phyloP scores from a whole-genome alignment of 1,139 yeast species.

The Diutina mesorugosa region DNA sequence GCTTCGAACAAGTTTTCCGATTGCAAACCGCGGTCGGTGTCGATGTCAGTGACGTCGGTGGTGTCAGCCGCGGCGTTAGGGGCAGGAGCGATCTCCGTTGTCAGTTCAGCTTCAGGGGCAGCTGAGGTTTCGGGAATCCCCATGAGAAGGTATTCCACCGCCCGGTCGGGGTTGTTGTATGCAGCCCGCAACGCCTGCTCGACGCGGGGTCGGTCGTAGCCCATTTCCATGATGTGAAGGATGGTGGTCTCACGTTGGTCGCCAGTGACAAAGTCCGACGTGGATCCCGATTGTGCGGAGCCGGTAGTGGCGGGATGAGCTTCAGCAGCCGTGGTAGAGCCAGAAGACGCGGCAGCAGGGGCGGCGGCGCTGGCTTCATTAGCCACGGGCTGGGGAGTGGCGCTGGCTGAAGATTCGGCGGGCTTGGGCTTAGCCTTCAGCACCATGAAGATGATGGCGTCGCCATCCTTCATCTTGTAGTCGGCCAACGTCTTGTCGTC shows the following conservation, averaged over 20 bases:
- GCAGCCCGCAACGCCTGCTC: slow-evolving; percentile 92
- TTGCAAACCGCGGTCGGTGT: background rate
- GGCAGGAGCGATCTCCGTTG: background rate
- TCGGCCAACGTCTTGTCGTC: slow-evolving; percentile 67
- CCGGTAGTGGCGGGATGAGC: slow-evolving; percentile 16
- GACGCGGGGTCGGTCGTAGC: slow-evolving; percentile 79
- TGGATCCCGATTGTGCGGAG: background rate
- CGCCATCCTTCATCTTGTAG: slow-evolving; percentile 76
- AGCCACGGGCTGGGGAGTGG: slow-evolving; percentile 7
- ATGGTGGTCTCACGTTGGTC: slow-evolving; percentile 56
- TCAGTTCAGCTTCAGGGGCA: slow-evolving; percentile 11
- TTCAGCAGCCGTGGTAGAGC: slow-evolving; percentile 11
- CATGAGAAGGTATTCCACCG: slow-evolving; percentile 84
- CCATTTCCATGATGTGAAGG: slow-evolving; percentile 87
- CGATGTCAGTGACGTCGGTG: background rate
- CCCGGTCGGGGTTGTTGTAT: slow-evolving; percentile 94
- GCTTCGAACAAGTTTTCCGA: slow-evolving; percentile 11
- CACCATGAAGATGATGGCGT: slow-evolving; percentile 86
- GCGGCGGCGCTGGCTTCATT: slow-evolving; percentile 3
- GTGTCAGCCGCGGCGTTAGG: background rate
- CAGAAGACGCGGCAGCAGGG: slow-evolving; percentile 7
- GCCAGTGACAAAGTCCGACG: slow-evolving; percentile 39
- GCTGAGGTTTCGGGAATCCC: slow-evolving; percentile 71
- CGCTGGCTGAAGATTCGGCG: slow-evolving; percentile 9
- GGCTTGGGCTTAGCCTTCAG: slow-evolving; percentile 30